These are phyloP conservation scores for Ophiostoma novo-ulmi DNA, from an alignment of 2,329 filamentous ascomycete genomes.

Conservation along the genomic window DNA sequence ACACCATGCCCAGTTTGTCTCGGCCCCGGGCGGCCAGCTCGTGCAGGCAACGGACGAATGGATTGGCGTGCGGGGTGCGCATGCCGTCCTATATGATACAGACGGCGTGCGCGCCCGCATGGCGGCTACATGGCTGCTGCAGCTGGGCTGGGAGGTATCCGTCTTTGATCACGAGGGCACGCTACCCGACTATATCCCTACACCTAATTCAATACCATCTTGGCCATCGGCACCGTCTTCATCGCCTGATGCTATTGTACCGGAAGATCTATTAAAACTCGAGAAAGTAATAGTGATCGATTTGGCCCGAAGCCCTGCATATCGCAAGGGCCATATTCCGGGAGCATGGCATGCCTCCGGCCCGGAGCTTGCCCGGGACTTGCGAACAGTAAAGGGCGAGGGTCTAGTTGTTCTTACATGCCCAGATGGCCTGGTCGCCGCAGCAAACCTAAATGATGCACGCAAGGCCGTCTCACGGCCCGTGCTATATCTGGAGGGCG, in stretches of 20 bases:
- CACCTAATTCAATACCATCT: neutral
- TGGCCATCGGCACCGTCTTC: neutral
- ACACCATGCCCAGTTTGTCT: slow-evolving; percentile 11
- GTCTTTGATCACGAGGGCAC: slow-evolving; percentile 13
- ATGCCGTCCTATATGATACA: slow-evolving; percentile 18
- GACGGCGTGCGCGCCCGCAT: slow-evolving; percentile 21
- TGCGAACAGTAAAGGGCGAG: neutral
- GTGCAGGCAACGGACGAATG: slow-evolving; percentile 23
- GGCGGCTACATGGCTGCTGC: slow-evolving; percentile 17
- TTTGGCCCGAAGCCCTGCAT: slow-evolving; percentile 20
- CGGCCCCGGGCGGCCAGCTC: slow-evolving; percentile 21
- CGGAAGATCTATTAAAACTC: neutral
- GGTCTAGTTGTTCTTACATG: slow-evolving; percentile 17
- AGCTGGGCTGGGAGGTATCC: slow-evolving; percentile 21
- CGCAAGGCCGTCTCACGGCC: slow-evolving; percentile 8
- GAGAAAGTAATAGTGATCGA: slow-evolving; percentile 11
- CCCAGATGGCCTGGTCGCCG: slow-evolving; percentile 17
- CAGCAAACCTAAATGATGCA: slow-evolving; percentile 8
- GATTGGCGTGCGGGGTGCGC: slow-evolving; percentile 18
- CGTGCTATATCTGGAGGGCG: neutral
- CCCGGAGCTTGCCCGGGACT: slow-evolving; percentile 16
- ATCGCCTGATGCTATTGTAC: neutral
- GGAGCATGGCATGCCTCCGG: slow-evolving; percentile 20
- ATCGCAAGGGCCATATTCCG: slow-evolving; percentile 20
- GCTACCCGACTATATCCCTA: neutral